Percentiles rank a stretch among this genome's conserved stretches.
phyloP scores from a whole-genome alignment of 2,329 filamentous ascomycete species.

The Coniochaeta hoffmannii region DNA sequence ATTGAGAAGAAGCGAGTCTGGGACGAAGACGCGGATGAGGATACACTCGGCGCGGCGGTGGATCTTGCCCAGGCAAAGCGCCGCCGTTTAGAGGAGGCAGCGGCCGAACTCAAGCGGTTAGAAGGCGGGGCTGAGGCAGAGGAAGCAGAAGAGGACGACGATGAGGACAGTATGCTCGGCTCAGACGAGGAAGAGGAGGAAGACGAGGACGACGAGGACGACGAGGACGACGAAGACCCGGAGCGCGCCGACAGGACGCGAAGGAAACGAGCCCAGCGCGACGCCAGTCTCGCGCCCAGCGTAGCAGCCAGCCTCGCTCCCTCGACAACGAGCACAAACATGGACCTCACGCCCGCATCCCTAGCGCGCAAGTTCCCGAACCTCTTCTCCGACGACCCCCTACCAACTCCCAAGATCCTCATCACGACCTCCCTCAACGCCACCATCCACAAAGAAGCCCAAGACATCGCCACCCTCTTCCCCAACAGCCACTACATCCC shows the following conservation, averaged over 20 bases:
- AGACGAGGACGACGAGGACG: conserved; percentile 33
- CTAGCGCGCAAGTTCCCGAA: conserved; percentile 55
- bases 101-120: conserved; percentile 31
- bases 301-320: conserved; percentile 29
- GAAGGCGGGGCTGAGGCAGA: conserved; percentile 26
- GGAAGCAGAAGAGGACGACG: conserved; percentile 47
- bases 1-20: conserved; percentile 85
- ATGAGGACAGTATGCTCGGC: conserved; percentile 75
- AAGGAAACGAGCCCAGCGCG: conserved; percentile 33
- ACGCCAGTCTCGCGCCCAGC: conserved; percentile 30
- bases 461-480: conserved; percentile 72
- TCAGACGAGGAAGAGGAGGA: conserved; percentile 50
- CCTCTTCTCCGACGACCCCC: conserved; percentile 52
- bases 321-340: conserved; percentile 55
- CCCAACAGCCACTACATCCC: conserved; percentile 84
- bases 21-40: conserved; percentile 65
- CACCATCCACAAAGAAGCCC: conserved; percentile 75
- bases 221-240: conserved; percentile 29
- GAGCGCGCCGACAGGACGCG: conserved; percentile 32
- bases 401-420: conserved; percentile 70
- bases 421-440: conserved; percentile 88
- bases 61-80: conserved; percentile 54
- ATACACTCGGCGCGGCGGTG: conserved; percentile 47
- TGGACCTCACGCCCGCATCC: conserved; percentile 54
- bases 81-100: conserved; percentile 41